These are phyloP conservation scores for Fusarium globosum DNA, from an alignment of 2,329 filamentous ascomycete species.

Conservation along the genomic window DNA sequence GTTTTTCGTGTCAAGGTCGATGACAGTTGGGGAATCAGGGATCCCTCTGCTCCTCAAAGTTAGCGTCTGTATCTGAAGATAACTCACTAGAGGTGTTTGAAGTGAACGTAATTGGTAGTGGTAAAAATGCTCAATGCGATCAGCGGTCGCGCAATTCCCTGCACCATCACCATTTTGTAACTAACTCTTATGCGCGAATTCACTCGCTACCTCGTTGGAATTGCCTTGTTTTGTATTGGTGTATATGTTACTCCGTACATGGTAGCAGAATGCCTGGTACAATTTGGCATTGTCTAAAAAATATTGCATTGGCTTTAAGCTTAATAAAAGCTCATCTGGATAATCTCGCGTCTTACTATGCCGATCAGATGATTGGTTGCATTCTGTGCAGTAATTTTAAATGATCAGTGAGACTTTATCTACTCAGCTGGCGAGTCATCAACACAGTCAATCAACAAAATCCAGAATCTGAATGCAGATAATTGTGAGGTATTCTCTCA, in stretches of 20 bases:
- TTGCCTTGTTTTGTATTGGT: not conserved
- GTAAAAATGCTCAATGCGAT: not conserved
- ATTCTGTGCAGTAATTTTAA: not conserved
- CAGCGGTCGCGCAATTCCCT: not conserved
- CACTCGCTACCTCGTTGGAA: not conserved
- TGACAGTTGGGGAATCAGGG: too few species aligned
- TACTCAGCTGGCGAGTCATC: not conserved
- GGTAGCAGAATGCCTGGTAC: not conserved
- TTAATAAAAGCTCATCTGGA: not conserved
- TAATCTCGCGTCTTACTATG: not conserved
- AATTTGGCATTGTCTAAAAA: too few species aligned
- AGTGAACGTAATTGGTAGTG: not conserved
- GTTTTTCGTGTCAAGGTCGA: not conserved
- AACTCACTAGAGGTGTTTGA: not conserved
- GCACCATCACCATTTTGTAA: fast-evolving
- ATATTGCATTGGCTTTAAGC: not conserved
- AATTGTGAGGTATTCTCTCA: not conserved
- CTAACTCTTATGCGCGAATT: not conserved
- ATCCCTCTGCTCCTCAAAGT: not conserved
- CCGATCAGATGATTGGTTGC: not conserved
- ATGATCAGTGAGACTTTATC: not conserved
- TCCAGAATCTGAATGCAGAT: fast-evolving
- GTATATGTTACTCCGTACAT: too few species aligned
- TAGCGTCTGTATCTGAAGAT: not conserved
- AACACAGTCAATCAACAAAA: too few species aligned